phyloP scores from a whole-genome alignment of 306 rosid species.

The Cotoneaster glaucophyllus region DNA sequence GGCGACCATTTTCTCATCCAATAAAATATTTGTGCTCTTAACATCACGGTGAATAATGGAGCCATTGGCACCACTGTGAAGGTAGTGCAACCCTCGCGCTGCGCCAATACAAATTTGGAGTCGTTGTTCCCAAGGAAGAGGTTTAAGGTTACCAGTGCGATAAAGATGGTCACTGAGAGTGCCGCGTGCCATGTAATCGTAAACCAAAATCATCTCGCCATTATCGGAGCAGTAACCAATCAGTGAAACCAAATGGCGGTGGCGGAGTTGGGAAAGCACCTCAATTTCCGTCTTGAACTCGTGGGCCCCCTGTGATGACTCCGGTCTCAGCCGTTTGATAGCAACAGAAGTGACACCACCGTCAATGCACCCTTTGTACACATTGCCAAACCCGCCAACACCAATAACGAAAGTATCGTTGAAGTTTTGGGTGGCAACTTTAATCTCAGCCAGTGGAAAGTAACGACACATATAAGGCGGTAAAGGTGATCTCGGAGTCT shows the following conservation, averaged over 20 bases:
- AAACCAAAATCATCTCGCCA: background rate
- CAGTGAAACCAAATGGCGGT: constrained; percentile 13
- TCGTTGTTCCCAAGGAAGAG: constrained; percentile 5
- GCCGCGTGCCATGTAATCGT: constrained; percentile 12
- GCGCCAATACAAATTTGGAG: constrained; percentile 17
- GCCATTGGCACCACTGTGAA: background rate
- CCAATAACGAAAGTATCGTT: constrained; percentile 6
- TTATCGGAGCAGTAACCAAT: constrained; percentile 9
- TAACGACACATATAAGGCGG: constrained; percentile 7
- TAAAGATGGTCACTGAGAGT: constrained; percentile 8
- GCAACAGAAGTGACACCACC: background rate
- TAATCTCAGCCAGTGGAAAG: background rate
- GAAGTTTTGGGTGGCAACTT: background rate
- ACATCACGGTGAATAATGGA: constrained; percentile 15
- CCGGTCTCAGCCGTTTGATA: background rate
- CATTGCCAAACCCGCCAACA: constrained; percentile 15
- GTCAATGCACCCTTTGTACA: constrained; percentile 1
- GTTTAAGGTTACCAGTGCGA: background rate
- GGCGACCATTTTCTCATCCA: background rate
- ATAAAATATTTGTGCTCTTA: constrained; percentile 12
- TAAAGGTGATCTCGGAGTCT: background rate
- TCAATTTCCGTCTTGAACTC: constrained; percentile 23
- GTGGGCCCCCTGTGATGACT: background rate
- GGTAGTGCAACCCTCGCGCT: background rate
- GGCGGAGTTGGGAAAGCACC: constrained; percentile 14